Percentiles rank a stretch among this genome's conserved stretches.
These are phyloP conservation scores for Cyberlindnera maclurae DNA, from an alignment of 805 yeast species.

Conservation along the genomic window DNA sequence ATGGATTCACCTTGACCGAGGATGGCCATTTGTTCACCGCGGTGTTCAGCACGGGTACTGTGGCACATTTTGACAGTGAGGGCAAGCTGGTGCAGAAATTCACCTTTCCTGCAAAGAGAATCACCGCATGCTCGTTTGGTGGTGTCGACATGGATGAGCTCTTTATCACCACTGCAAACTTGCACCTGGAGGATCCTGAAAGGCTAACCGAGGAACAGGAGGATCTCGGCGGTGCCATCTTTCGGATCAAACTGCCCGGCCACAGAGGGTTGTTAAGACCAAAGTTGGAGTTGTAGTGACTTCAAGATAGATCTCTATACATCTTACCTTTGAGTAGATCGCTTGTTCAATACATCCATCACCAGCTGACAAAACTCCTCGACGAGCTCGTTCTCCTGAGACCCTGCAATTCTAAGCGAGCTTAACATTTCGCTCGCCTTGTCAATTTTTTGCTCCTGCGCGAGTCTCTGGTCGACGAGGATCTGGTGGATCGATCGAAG, in stretches of 20 bases:
- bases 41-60: constrained; percentile 52
- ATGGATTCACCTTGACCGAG: constrained; percentile 61
- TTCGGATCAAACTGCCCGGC: constrained; percentile 34
- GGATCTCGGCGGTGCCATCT: constrained; percentile 60
- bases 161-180: constrained; percentile 62
- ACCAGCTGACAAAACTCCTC: constrained; percentile 53
- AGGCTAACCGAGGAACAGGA: constrained; percentile 27
- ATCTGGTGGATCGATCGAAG: constrained; percentile 42
- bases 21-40: constrained; percentile 53
- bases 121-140: constrained; percentile 66
- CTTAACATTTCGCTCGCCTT: constrained; percentile 56
- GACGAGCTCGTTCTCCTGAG: constrained; percentile 57
- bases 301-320: no score
- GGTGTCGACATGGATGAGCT: constrained; percentile 51
- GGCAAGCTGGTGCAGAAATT: constrained; percentile 48
- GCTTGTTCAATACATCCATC: constrained; percentile 6
- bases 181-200: constrained; percentile 34
- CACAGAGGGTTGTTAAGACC: constrained; percentile 28
- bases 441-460: constrained; percentile 50
- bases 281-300: constrained; percentile 4
- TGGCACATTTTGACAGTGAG: constrained; percentile 42
- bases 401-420: constrained; percentile 55
- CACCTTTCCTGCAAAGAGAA: constrained; percentile 49
- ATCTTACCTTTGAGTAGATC: background rate
- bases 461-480: constrained; percentile 30